Evolutionary conservation across 1,284 basidiomycete species (phyloP).

Genomic region (Pterula multifida): DNA sequence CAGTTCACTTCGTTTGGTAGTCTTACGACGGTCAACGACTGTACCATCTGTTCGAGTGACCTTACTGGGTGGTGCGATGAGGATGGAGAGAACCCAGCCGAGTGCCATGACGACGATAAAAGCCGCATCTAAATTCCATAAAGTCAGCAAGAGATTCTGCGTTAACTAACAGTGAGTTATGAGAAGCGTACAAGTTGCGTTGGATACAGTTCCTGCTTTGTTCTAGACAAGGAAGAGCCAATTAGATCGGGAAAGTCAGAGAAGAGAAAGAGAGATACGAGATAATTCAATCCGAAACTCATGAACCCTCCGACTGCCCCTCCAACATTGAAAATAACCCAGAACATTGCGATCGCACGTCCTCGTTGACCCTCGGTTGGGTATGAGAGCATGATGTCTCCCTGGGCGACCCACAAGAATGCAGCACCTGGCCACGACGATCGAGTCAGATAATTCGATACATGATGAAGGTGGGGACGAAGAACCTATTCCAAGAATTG

Average conservation of each 20-base stretch:
- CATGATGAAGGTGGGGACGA: background rate
- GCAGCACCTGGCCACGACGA: slow-evolving; percentile 24
- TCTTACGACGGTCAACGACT: background rate
- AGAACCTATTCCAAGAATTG: slow-evolving; percentile 42
- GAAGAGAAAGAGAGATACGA: too few species aligned
- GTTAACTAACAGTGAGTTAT: too few species aligned
- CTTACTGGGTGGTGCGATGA: slow-evolving; percentile 22
- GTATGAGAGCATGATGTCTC: slow-evolving; percentile 54
- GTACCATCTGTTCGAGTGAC: slow-evolving; percentile 24
- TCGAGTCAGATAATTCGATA: background rate
- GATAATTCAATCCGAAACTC: slow-evolving; percentile 34
- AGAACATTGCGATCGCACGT: slow-evolving; percentile 48
- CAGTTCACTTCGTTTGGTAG: too few species aligned
- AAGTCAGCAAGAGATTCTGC: too few species aligned
- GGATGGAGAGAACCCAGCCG: slow-evolving; percentile 19
- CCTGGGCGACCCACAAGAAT: slow-evolving; percentile 58
- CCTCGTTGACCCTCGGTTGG: slow-evolving; percentile 51
- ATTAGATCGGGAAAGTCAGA: too few species aligned
- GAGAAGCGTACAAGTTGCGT: background rate
- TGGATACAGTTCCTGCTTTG: background rate
- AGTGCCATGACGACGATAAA: slow-evolving; percentile 23
- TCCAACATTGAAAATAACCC: slow-evolving; percentile 58
- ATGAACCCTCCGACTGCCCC: slow-evolving; percentile 54
- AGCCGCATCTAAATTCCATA: slow-evolving; percentile 19
- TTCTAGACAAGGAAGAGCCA: too few species aligned